phyloP scores from a whole-genome alignment of 257 asterid genomes.

The Buddleja alternifolia region DNA sequence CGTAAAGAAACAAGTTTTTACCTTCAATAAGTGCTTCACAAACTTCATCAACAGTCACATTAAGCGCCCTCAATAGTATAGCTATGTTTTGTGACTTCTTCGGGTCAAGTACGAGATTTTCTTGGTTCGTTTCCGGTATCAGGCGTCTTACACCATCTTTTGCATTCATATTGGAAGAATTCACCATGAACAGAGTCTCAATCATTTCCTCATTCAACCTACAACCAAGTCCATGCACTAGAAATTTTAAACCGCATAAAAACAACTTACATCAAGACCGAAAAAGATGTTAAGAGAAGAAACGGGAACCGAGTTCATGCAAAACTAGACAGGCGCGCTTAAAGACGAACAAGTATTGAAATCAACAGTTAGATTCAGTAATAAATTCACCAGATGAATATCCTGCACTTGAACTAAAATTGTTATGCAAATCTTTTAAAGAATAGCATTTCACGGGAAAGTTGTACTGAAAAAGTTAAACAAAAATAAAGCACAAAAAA shows the following conservation, averaged over 20 bases:
- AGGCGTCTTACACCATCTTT: slow-evolving; percentile 47
- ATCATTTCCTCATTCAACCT: slow-evolving; percentile 91
- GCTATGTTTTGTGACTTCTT: slow-evolving; percentile 85
- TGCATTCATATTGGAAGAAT: slow-evolving; percentile 42
- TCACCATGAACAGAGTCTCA: slow-evolving; percentile 62
- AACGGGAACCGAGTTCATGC: not conserved
- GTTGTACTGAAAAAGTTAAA: too few species aligned
- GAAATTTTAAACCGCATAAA: not conserved
- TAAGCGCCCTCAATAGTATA: slow-evolving; percentile 69
- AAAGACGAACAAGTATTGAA: not conserved
- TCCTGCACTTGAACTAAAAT: too few species aligned
- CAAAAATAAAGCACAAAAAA: not conserved
- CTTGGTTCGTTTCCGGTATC: slow-evolving; percentile 41
- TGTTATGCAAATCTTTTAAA: too few species aligned
- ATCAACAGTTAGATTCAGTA: not conserved
- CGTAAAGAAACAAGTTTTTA: slow-evolving; percentile 19
- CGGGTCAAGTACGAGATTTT: slow-evolving; percentile 63
- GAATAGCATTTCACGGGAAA: too few species aligned
- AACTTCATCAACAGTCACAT: slow-evolving; percentile 74
- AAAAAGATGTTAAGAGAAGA: not conserved
- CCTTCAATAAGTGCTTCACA: slow-evolving; percentile 87
- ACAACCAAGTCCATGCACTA: slow-evolving; percentile 25
- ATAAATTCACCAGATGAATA: not conserved
- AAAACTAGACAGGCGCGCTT: not conserved
- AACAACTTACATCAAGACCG: not conserved